Evolutionary conservation across 768 basidiomycete genomes (phyloP), one percentile per base, ranked within the genome.

Genomic region (Collybia sordida): DNA sequence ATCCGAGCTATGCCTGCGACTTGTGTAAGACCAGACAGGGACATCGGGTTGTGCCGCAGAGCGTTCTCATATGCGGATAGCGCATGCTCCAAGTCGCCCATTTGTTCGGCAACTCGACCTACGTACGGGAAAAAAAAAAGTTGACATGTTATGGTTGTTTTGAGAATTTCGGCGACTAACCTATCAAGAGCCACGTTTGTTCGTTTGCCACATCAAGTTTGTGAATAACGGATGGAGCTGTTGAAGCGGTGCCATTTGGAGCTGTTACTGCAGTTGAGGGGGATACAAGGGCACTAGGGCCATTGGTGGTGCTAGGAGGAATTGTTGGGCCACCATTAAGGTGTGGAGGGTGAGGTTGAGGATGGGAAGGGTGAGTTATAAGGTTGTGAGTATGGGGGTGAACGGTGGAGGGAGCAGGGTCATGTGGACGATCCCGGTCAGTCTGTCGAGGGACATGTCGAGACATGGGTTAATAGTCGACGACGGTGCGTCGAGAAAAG

Each of bases 1-100:
- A 93, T 92, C 75, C 96, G 87, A 69, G 92, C 93, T 68, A 98
- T 96, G 55, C 91, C 89, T 63, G 95, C 96, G 36, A 96, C 91
- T 66, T 94, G 91, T 34, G 90, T 93, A 56, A 98, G 83, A 36
- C 93, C 94, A 62, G 87, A 78, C 56, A 96, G 78, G 62, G 91
- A 95, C 69, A 84, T 81, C 61, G 94, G 88, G 63, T 98, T 98
- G 75, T 98, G 94, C 70, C 93, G 86, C 57, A 98, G 79, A 2
- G 95, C 95, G 63, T 90, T 86, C 71, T 98, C 96, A 72, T 98
- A 99, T 52, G 94, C 93, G 38, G 82, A 82, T 59, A 93, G 78
- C 42, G 97, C 96, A 56, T 93, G 87, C 63, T 97, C 94, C 61
- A 91, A 79, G 74, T 98, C 92, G 55, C 86, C 82, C 85, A 98